Percentiles rank a stretch among this genome's conserved stretches.
Conservation (phyloP, 2,329 filamentous ascomycete species). For the Scortechinia acanthostroma region DNA sequence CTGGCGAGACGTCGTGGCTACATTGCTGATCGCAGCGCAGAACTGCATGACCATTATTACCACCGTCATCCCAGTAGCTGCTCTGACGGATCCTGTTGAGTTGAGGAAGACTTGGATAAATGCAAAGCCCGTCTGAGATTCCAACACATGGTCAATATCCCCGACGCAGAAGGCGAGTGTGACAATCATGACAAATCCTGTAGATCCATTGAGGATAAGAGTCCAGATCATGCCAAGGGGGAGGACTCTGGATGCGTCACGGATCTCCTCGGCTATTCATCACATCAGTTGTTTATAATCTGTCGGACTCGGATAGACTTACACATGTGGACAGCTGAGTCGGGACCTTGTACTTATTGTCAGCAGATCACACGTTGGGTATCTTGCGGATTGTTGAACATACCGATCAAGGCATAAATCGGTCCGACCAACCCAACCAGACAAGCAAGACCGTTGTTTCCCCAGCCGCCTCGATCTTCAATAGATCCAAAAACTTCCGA, state of each 20-base stretch:
- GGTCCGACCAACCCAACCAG: not conserved
- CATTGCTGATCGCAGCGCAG: not conserved
- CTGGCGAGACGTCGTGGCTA: slow-evolving; percentile 12
- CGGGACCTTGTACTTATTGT: too few relatives aligned
- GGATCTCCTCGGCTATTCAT: too few relatives aligned
- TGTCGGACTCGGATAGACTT: too few relatives aligned
- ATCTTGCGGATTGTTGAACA: too few relatives aligned
- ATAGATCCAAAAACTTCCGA: not conserved
- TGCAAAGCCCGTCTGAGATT: not conserved
- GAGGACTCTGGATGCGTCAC: too few relatives aligned
- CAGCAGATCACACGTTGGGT: too few relatives aligned
- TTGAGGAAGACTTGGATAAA: not conserved
- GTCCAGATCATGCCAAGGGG: too few relatives aligned
- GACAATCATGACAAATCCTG: not conserved
- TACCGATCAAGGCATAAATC: slow-evolving; percentile 4
- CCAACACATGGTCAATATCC: not conserved
- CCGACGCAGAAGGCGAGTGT: not conserved
- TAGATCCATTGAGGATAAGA: too few relatives aligned
- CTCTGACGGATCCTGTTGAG: not conserved
- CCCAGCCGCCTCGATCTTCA: not conserved
- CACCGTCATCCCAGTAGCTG: not conserved
- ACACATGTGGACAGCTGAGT: slow-evolving; percentile 23
- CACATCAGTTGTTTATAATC: too few relatives aligned
- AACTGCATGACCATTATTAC: not conserved
- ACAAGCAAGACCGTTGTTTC: not conserved